Evolutionary conservation across 2,329 filamentous ascomycete species (phyloP), one percentile per base, ranked within the genome.

Genomic region (Aspergillus ibericus): DNA sequence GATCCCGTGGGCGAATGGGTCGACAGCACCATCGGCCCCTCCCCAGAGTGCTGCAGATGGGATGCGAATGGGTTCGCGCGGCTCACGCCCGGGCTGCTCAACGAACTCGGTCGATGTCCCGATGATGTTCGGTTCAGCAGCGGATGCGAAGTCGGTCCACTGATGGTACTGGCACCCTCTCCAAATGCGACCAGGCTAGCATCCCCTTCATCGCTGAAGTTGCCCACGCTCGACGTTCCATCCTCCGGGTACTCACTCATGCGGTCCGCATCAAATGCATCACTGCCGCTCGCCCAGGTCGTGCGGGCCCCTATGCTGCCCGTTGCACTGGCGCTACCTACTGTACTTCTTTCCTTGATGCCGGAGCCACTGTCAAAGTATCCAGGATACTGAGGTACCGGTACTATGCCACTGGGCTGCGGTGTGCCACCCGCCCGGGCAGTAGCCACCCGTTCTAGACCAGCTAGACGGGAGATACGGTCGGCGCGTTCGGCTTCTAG

Each of bases 401-500:
- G 74, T 48, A 72, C 75, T 52, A 77, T 75, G 57, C 75, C 61
- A 16, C 59, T 66, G 42, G 60, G 61, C 54, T 59, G 65, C 27
- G 60, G 67, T 59, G 55, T 55, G 75, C 76, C 67, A 46, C 68
- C 71, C 29, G 85, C 81, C 61, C 90, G 88, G 44, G 89, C 83
- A n/a, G 91, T 90, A 15, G 90, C 88, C 58, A 97, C 88, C 57
- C 91, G 87, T 74, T 96, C 92, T 36, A 97, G 85, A n/a, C 93
- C 93, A 12, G 93, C 91, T 20, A 97, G 87, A 52, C 93, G 92
- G 44, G 92, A 96, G 76, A 98, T 97, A 70, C 93, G 92, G 77
- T 97, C 93, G 63, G 92, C 92, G 66, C 93, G 91, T 76, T 96
- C 93, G 63, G 92, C 92, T 69, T 96, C 93, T 60, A 95, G 87